Percentiles rank a stretch among this genome's conserved stretches.
These are phyloP conservation scores for Jamesozyma spencerorum DNA, from an alignment of 805 yeast species.

Conservation along the genomic window DNA sequence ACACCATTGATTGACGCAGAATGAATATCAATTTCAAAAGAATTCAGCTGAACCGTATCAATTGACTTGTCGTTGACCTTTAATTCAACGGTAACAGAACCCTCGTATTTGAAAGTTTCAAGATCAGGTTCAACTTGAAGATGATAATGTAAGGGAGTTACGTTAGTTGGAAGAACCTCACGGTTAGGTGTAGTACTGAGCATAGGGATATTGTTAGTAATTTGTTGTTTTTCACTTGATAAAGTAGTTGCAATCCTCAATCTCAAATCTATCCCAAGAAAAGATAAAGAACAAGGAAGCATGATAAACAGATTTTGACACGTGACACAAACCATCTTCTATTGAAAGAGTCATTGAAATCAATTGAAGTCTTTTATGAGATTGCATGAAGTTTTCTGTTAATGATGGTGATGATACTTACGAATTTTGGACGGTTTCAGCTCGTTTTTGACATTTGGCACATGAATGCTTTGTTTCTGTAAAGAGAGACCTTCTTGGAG, in stretches of 20 bases:
- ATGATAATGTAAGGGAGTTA: conserved; percentile 68
- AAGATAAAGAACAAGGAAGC: too few species aligned
- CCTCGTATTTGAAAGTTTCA: conserved; percentile 49
- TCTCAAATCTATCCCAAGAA: too few species aligned
- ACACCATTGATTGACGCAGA: conserved; percentile 34
- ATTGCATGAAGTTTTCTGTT: not conserved
- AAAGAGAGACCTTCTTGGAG: conserved; percentile 9
- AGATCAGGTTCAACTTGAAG: conserved; percentile 56
- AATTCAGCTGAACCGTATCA: conserved; percentile 45
- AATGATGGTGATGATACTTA: conserved; percentile 7
- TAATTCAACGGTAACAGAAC: conserved; percentile 46
- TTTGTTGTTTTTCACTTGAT: too few species aligned
- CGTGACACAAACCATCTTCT: too few species aligned
- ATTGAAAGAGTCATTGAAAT: too few species aligned
- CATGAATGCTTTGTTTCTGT: conserved; percentile 10
- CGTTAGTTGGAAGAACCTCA: conserved; percentile 49
- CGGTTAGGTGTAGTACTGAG: conserved; percentile 22
- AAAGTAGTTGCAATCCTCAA: too few species aligned
- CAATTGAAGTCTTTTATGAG: too few species aligned
- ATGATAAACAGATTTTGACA: too few species aligned
- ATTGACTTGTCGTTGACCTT: conserved; percentile 39
- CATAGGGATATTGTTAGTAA: conserved; percentile 5
- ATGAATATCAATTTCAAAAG: conserved; percentile 54
- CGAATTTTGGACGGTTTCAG: conserved; percentile 5
- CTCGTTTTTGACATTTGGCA: conserved; percentile 10